Evolutionary conservation across 1,284 basidiomycete species (phyloP).

Genomic region (Leccinum angustisporum): DNA sequence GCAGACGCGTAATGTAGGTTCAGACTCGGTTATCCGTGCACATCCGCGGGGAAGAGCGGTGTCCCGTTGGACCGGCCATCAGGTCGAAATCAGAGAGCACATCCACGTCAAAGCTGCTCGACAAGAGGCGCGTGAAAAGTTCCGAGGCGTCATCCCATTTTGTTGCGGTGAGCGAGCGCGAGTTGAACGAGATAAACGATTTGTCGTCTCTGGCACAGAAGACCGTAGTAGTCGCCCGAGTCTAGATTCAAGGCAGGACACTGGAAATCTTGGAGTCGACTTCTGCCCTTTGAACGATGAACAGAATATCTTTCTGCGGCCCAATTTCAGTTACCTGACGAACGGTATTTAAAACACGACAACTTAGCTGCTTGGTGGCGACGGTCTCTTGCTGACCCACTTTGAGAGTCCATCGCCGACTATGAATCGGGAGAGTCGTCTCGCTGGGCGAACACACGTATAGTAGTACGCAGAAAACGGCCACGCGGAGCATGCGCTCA

Average conservation of each 20-base stretch:
- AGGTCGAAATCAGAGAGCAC: too few relatives aligned
- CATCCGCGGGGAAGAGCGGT: neutral
- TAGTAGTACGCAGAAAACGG: slow-evolving; percentile 49
- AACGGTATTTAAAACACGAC: too few relatives aligned
- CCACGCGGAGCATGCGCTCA: slow-evolving; percentile 47
- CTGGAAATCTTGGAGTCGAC: neutral
- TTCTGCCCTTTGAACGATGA: neutral
- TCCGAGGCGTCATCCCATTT: neutral
- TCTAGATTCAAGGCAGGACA: neutral
- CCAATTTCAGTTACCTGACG: neutral
- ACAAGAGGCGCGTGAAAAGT: neutral
- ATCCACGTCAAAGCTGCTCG: neutral
- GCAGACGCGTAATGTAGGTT: slow-evolving; percentile 38
- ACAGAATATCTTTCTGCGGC: too few relatives aligned
- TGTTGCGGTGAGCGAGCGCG: neutral
- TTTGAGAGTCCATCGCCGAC: slow-evolving; percentile 12
- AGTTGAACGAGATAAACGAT: neutral
- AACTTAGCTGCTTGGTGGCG: slow-evolving; percentile 6
- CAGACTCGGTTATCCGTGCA: rapidly evolving
- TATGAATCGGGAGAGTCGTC: neutral
- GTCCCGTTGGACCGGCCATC: neutral
- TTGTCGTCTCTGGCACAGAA: neutral
- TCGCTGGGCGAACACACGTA: slow-evolving; percentile 1
- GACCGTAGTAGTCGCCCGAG: neutral
- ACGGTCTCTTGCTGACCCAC: neutral